These are phyloP conservation scores for Hypomontagnella submonticulosa DNA, from an alignment of 495 filamentous ascomycete genomes.

Conservation along the genomic window DNA sequence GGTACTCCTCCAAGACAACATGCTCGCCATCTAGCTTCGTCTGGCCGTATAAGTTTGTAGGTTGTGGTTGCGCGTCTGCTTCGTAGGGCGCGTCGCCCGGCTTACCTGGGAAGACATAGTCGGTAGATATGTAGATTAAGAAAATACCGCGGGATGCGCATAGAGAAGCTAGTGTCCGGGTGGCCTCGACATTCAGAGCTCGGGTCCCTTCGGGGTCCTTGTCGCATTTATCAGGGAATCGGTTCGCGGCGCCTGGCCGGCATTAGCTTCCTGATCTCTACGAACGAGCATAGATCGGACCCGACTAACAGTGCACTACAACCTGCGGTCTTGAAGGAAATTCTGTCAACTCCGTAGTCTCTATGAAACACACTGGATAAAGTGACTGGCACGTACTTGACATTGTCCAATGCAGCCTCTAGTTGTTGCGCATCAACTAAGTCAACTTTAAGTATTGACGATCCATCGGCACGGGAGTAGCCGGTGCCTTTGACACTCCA, in stretches of 20 bases:
- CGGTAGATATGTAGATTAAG: slow-evolving; percentile 92
- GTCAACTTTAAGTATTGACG: slow-evolving; percentile 80
- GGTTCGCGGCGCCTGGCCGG: slow-evolving; percentile 82
- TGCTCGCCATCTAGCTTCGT: slow-evolving; percentile 87
- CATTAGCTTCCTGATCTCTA: slow-evolving; percentile 6
- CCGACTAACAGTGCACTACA: slow-evolving; percentile 80
- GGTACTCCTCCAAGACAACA: slow-evolving; percentile 72
- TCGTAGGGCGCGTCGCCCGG: slow-evolving; percentile 90
- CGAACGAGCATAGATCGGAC: not conserved
- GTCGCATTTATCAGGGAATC: slow-evolving; percentile 86
- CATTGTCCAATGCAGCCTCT: slow-evolving; percentile 68
- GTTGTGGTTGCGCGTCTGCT: slow-evolving; percentile 67
- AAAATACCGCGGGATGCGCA: slow-evolving; percentile 71
- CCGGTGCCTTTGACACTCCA: slow-evolving; percentile 90
- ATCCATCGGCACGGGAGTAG: slow-evolving; percentile 74
- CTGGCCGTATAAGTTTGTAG: slow-evolving; percentile 88
- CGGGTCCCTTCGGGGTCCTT: slow-evolving; percentile 79
- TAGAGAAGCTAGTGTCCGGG: slow-evolving; percentile 71
- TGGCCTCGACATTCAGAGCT: slow-evolving; percentile 79
- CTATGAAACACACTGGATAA: not conserved
- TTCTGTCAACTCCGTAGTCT: too few relatives aligned
- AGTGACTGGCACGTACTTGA: slow-evolving; percentile 61
- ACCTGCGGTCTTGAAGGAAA: slow-evolving; percentile 71
- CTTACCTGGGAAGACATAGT: slow-evolving; percentile 89
- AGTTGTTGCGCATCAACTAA: slow-evolving; percentile 71